Evolutionary conservation across 2,329 filamentous ascomycete species (phyloP), one percentile per base, ranked within the genome.

Genomic region (Neofusicoccum sp.): DNA sequence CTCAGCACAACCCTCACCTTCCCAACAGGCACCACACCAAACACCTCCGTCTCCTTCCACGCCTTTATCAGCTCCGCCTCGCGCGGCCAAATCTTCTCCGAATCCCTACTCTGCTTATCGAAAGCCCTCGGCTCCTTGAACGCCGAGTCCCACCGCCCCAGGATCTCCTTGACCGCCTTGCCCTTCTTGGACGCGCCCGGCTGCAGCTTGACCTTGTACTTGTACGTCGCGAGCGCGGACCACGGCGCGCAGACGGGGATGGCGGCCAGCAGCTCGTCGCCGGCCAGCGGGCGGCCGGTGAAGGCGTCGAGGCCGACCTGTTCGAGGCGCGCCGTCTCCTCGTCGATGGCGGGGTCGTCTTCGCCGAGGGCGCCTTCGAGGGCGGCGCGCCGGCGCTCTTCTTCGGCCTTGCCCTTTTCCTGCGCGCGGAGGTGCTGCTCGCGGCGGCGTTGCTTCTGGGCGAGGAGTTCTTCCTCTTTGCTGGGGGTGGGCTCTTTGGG

Each of bases 191-290:
- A 83, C 0, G 86, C 77, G 0, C 95, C 95, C 0, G 95, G 95
- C 76, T 98, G 95, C 68, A 99, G 75, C 79, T 99, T 99, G 58
- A 88, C 90, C 75, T 96, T 96, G 80, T 97, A 98, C 76, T 97
- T 97, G 76, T 89, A 90, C 60, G 84, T 85, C 76, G 80, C 76
- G 59, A 88, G 73, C 0, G 85, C 82, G n/a, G 79, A 77, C 85
- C 85, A 88, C 1, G 85, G 85, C 8, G 85, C 85, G 59, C 84
- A 86, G 6, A 88, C 78, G 1, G 85, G 84, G 51, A 87, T 81
- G 0, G 84, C 85, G 45, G 83, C 81, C 7, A 93, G 76, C 36
- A 93, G 88, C 71, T 96, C 91, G 71, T 99, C 95, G 11, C 91
- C 92, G 0, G 87, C 82, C 1, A 91, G 78, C 0, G 93, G 90